Conservation (phyloP, 2,329 filamentous ascomycete species). For the Clarireedia homoeocarpa region DNA sequence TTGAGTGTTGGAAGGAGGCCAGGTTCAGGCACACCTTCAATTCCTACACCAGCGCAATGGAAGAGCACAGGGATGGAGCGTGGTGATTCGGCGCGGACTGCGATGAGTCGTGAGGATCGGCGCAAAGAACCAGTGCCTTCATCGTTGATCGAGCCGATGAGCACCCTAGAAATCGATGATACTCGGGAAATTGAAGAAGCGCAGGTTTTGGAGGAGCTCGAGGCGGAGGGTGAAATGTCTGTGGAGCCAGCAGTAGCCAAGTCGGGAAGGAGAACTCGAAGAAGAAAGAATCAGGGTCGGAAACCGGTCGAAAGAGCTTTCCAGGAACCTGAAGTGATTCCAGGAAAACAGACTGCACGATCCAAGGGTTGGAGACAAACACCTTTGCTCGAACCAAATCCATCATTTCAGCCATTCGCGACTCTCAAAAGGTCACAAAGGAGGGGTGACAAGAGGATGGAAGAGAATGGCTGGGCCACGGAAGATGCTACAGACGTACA, state of each 20-base stretch:
- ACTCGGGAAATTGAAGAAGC: constrained; percentile 14
- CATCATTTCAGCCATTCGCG: constrained; percentile 55
- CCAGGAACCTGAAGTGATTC: constrained; percentile 34
- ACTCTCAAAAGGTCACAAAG: constrained; percentile 50
- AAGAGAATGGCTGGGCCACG: constrained; percentile 84
- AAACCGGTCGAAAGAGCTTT: constrained; percentile 31
- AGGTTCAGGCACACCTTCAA: constrained; percentile 17
- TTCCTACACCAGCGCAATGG: constrained; percentile 24
- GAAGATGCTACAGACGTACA: constrained; percentile 93
- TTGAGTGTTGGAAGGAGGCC: constrained; percentile 31
- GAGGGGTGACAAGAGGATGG: constrained; percentile 32
- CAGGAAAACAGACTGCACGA: constrained; percentile 37
- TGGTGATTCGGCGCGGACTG: constrained; percentile 19
- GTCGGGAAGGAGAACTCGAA: constrained; percentile 36
- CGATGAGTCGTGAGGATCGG: constrained; percentile 16
- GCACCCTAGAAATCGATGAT: constrained; percentile 32
- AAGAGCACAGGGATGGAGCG: constrained; percentile 27
- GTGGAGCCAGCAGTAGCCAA: constrained; percentile 17
- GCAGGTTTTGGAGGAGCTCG: constrained; percentile 22
- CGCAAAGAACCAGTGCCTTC: constrained; percentile 28
- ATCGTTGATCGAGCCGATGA: constrained; percentile 39
- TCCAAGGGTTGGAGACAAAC: constrained; percentile 63
- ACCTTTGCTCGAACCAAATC: constrained; percentile 54
- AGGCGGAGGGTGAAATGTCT: constrained; percentile 14
- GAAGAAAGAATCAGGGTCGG: constrained; percentile 27